Evolutionary conservation across 225 moss, liverwort and hornwort genomes (phyloP).

Genomic region (Polytrichum formosum): DNA sequence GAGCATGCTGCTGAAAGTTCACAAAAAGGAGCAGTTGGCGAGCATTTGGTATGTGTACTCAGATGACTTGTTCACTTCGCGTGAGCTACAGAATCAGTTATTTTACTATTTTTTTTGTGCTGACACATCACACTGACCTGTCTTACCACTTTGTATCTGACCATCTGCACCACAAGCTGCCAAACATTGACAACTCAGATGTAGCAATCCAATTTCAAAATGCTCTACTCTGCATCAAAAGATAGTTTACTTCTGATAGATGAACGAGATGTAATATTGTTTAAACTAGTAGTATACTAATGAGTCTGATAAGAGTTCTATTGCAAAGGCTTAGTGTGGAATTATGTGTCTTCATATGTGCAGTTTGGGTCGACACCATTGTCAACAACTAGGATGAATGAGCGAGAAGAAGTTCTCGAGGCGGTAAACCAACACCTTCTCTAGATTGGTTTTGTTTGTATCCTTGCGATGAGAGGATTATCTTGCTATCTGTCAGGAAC

Average conservation of each 20-base stretch:
- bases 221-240: too few relatives aligned
- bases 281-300: too few relatives aligned
- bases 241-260: too few relatives aligned
- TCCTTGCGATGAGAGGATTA: too few relatives aligned
- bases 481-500: too few relatives aligned
- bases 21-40: constrained; percentile 77
- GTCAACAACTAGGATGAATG: constrained; percentile 53
- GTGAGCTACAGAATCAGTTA: not conserved
- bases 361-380: constrained; percentile 58
- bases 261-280: too few relatives aligned
- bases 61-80: not conserved
- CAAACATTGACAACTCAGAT: not conserved
- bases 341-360: too few relatives aligned
- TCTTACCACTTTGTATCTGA: not conserved
- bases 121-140: too few relatives aligned
- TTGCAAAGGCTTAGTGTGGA: not conserved
- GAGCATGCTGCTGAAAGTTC: constrained; percentile 45
- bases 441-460: not conserved
- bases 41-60: constrained; percentile 47
- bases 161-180: not conserved
- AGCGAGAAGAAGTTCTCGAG: constrained; percentile 80
- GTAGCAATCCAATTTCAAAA: not conserved
- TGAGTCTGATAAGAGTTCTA: not conserved
- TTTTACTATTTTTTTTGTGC: too few relatives aligned
- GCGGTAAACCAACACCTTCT: constrained; percentile 39